Conservation (phyloP, 805 yeast species). For the Wickerhamomyces silvicola region DNA sequence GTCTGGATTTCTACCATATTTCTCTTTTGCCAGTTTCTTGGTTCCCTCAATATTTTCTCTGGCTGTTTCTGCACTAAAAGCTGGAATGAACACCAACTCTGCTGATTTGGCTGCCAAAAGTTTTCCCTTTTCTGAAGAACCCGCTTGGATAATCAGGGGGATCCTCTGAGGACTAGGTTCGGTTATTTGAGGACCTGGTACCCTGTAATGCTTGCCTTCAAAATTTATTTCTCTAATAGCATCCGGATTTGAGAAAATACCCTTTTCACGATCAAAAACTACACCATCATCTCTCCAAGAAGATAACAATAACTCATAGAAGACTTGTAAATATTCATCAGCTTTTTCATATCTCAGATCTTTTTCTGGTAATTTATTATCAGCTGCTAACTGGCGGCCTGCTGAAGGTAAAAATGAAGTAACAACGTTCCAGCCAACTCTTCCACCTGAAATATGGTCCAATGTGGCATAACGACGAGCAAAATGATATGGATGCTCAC, state of each 20-base stretch:
- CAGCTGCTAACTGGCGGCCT: constrained; percentile 30
- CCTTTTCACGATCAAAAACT: constrained; percentile 14
- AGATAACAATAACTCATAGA: constrained; percentile 31
- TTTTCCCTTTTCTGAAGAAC: constrained; percentile 29
- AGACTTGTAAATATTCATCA: constrained; percentile 34
- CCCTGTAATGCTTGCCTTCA: constrained; percentile 13
- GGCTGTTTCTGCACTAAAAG: constrained; percentile 25
- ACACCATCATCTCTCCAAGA: constrained; percentile 39
- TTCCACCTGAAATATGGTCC: constrained; percentile 23
- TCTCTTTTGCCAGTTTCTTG: constrained; percentile 21
- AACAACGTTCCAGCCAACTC: constrained; percentile 41
- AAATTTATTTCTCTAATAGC: constrained; percentile 29
- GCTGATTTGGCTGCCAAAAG: constrained; percentile 34
- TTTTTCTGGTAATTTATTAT: constrained; percentile 29
- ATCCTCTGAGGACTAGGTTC: constrained; percentile 34
- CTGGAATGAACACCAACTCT: constrained; percentile 31
- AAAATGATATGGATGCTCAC: constrained; percentile 36
- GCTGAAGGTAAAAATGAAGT: constrained; percentile 37
- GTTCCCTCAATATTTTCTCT: constrained; percentile 25
- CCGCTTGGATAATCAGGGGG: constrained; percentile 35
- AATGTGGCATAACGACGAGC: constrained; percentile 34
- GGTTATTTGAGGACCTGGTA: constrained; percentile 31
- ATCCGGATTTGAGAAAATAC: constrained; percentile 27
- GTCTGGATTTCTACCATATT: constrained; percentile 24
- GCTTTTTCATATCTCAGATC: constrained; percentile 35